phyloP scores from a whole-genome alignment of 768 basidiomycete genomes.

The Serendipita sp. region DNA sequence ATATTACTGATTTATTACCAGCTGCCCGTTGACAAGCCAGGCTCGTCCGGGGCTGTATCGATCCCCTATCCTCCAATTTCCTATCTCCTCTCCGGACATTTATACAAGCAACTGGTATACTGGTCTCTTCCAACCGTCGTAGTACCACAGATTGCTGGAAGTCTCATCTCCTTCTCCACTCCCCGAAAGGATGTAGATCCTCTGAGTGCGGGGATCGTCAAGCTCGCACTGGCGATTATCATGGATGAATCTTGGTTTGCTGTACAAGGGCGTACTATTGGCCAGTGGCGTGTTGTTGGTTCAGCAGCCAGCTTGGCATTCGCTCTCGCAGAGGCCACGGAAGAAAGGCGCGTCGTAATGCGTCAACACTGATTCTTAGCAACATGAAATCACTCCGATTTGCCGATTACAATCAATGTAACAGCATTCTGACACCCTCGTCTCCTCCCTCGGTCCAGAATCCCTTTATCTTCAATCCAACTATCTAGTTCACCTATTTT shows the following conservation, averaged over 20 bases:
- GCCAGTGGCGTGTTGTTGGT: slow-evolving; percentile 33
- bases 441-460: too few relatives aligned
- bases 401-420: not conserved
- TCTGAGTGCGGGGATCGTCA: slow-evolving; percentile 45
- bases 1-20: slow-evolving; percentile 11
- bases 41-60: slow-evolving; percentile 6
- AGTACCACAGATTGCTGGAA: slow-evolving; percentile 39
- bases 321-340: slow-evolving; percentile 45
- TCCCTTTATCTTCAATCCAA: too few relatives aligned
- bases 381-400: not conserved
- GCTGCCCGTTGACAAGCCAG: slow-evolving; percentile 16
- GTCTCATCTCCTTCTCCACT: slow-evolving; percentile 47
- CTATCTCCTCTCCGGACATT: slow-evolving; percentile 31
- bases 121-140: slow-evolving; percentile 49
- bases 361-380: not conserved
- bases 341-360: not conserved
- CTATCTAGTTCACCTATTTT: too few relatives aligned
- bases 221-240: slow-evolving; percentile 27
- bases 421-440: too few relatives aligned
- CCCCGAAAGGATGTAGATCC: slow-evolving; percentile 32
- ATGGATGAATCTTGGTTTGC: slow-evolving; percentile 36
- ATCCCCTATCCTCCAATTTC: slow-evolving; percentile 34
- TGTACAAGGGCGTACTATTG: slow-evolving; percentile 19
- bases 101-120: slow-evolving; percentile 28
- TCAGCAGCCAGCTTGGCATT: slow-evolving; percentile 44